Conservation (phyloP, 1,284 basidiomycete species). For the Sporisorium sorghi region DNA sequence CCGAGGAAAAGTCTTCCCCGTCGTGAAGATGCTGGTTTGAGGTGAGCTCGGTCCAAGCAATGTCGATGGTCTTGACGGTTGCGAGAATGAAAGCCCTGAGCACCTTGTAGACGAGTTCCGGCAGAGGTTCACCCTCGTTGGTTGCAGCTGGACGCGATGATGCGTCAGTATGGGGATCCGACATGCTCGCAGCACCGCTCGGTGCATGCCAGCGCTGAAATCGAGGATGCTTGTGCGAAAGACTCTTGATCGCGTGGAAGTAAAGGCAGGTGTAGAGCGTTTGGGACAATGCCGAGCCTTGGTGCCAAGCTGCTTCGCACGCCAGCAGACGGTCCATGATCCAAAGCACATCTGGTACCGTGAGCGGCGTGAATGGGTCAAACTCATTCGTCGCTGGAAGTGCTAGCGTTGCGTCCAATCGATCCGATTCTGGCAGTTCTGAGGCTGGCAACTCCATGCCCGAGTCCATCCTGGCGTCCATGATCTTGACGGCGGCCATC, state of each 20-base stretch:
- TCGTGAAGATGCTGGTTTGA: slow-evolving; percentile 45
- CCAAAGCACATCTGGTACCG: slow-evolving; percentile 84
- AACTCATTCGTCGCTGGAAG: slow-evolving; percentile 71
- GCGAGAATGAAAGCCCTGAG: slow-evolving; percentile 79
- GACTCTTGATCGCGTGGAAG: slow-evolving; percentile 75
- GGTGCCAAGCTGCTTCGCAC: slow-evolving; percentile 88
- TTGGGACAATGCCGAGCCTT: slow-evolving; percentile 84
- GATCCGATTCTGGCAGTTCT: slow-evolving; percentile 58
- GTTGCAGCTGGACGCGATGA: neutral
- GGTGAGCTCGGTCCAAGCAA: slow-evolving; percentile 81
- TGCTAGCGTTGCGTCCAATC: slow-evolving; percentile 71
- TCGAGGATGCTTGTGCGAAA: slow-evolving; percentile 62
- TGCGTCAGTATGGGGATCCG: neutral
- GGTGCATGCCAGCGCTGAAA: slow-evolving; percentile 67
- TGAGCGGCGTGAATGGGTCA: slow-evolving; percentile 76
- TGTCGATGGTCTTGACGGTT: slow-evolving; percentile 83
- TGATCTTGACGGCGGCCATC: slow-evolving; percentile 91
- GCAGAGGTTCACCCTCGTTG: neutral
- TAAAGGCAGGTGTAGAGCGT: slow-evolving; percentile 85
- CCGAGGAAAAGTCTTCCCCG: slow-evolving; percentile 85
- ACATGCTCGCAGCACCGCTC: slow-evolving; percentile 56
- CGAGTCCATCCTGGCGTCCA: slow-evolving; percentile 87
- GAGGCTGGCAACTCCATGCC: slow-evolving; percentile 74
- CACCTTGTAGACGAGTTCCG: slow-evolving; percentile 76
- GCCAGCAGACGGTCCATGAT: slow-evolving; percentile 83